Evolutionary conservation across 1,284 basidiomycete species (phyloP), one percentile per base, ranked within the genome.

Genomic region (Coniferiporia sulphurascens): DNA sequence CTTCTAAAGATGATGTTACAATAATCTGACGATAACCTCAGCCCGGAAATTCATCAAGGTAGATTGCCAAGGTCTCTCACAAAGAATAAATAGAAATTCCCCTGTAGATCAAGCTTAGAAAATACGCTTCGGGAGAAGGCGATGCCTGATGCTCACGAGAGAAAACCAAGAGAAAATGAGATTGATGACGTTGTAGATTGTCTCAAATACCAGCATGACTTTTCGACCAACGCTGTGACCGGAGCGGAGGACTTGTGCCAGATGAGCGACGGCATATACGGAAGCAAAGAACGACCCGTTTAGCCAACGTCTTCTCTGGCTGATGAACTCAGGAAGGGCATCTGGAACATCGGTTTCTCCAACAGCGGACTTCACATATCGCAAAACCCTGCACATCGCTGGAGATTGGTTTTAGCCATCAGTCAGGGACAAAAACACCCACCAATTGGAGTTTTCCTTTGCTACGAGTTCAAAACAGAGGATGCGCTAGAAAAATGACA

Each of bases 311-410:
- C 95, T 80, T 3, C 95, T 85, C 69, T 99, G 96, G 52, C 83
- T 84, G 71, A 99, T 98, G 70, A 99, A 97, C 72, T 99, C 97
- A 9, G 95, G 87, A 19, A 98, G 81, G 0, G 85, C 82, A 66
- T 98, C 95, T 4, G 97, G 97, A 8, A 98, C 93, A 72, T 99
- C 97, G 0, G 97, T 99, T 71, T 98, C 96, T 8, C 91, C 97
- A 34, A 94, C 86, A 0, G 97, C 95, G 34, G 89, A 87, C 74
- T 95, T 97, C 68, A 99, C 96, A 68, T 95, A 99, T 76, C 92
- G 94, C 53, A 99, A 80, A 4, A 98, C 83, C 96, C 89, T 90
- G 61, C 0, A 15, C 44, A 15, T 10, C 36, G 38, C 51, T 56
- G 61, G 19, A 12, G 48, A 45, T 43, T 51, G 52, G 44, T n/a